Base-by-base conservation (phyloP, 2,329 filamentous ascomycete species). In the Botryosphaeria dothidea region DNA sequence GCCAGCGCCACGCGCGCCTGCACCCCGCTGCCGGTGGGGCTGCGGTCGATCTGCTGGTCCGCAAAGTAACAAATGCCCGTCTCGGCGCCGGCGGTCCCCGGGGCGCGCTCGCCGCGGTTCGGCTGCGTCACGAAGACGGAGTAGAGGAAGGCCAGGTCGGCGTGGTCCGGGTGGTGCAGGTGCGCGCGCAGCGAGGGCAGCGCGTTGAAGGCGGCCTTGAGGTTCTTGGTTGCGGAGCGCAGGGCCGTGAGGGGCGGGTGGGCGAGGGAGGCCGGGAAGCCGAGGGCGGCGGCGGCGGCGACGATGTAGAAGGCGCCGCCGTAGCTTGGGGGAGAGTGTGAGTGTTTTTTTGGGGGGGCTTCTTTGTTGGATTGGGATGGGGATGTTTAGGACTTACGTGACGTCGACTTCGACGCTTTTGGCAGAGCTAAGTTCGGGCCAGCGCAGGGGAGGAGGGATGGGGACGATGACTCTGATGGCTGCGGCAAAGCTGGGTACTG, bases 41-140 rank as follows among this genome's bases (percentile, higher is more conserved):
- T 76, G 21, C 81, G 76, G 69, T 86, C 82, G 46, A 84, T 77
- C 66, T 83, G 79, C 61, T 79, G 77, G 29, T 82, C 77, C 0
- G 80, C 80, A 66, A 83, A 80, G 71, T 78, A 79, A 68, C 79
- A 82, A 0, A 82, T 66, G 0, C 81, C 81, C 0, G 77, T 78
- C 66, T 83, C 82, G 8, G 73, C 71, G 6, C 74, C 73, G 4
- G 17, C 41, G 1, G 70, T 69, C 3, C 41, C 62, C 6, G 45
- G 15, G 3, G 70, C 69, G 4, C 62, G 69, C 2, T 25, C 52
- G 13, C 68, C 65, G 17, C 71, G 27, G 15, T 67, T 60, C 23
- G 71, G 25, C 66, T 79, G 73, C 1, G 75, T 74, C 8, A 82
- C 68, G 66, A 82, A 78, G 19, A 82, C 72, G 4, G 76, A 77